Base-by-base conservation (phyloP, 2,329 filamentous ascomycete species). In the Monosporascus sp. region DNA sequence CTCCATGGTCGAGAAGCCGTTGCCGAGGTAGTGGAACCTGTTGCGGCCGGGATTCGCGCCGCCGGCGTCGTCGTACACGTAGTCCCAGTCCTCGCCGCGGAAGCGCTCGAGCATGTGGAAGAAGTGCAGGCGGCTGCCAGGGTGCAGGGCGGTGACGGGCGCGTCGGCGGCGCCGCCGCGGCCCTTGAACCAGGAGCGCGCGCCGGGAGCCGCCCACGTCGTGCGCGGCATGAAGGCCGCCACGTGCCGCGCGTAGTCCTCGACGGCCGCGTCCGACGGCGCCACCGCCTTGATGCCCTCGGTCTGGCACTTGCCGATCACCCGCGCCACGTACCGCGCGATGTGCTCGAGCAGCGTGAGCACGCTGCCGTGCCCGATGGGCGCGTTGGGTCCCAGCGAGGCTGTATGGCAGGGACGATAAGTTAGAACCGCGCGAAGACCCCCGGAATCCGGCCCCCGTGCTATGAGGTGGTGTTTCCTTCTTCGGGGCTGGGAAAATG, bases 81-180 rank as follows among this genome's bases (percentile, higher is more conserved):
- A 81, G 46, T 81, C 77, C 70, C 73, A 82, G 58, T 82, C 76
- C 62, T 81, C 79, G 18, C 73, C 74, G 39, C 78, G 67, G 54
- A 81, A 74, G 7, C 63, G 61, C 58, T 77, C 74, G 22, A 82
- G 68, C 75, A 80, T 79, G 55, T 78, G 74, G 62, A 79, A 76
- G 63, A 80, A 80, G 60, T 80, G 77, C 50, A 77, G 67, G 25
- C 77, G 69, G 58, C 75, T 77, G 5, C 78, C 78, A 0, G 78
- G 77, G 56, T 80, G 77, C 46, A 81, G 63, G 3, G 75, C 77
- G 6, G 71, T 75, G 22, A 81, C 76, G 1, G 74, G 73, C 0
- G 75, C 77, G 36, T 74, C 67, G 8, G 61, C 64, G 7, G 58
- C 65, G 6, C 72, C 75, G 35, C 71, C 69, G 6, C 72, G 75